These are phyloP conservation scores for Leersia perrieri DNA, from an alignment of 176 grass and related monocot genomes.

Conservation along the genomic window DNA sequence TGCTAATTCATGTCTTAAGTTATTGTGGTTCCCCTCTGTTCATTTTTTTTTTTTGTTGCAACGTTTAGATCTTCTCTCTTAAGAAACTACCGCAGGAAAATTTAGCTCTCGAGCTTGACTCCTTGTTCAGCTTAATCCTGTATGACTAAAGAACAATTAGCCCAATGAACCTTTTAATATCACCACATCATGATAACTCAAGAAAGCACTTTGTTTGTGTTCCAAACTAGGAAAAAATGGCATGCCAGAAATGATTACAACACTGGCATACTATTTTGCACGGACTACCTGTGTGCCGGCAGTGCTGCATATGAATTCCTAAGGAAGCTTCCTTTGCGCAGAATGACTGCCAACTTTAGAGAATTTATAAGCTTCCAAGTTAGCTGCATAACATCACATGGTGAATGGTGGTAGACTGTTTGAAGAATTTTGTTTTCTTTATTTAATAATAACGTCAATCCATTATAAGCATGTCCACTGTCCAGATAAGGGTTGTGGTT, in stretches of 20 bases:
- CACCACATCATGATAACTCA: not conserved
- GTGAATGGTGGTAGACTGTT: not conserved
- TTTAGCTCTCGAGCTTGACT: not conserved
- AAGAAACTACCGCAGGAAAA: not conserved
- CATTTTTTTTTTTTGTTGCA: not conserved
- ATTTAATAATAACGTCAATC: not conserved
- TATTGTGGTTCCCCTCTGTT: not conserved
- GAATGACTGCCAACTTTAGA: not conserved
- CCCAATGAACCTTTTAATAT: not conserved
- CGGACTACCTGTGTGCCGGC: not conserved
- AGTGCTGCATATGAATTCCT: not conserved
- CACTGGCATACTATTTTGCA: not conserved
- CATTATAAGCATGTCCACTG: slow-evolving; percentile 1
- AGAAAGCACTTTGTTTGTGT: not conserved
- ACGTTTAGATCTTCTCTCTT: not conserved
- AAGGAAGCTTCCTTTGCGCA: not conserved
- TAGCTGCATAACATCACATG: not conserved
- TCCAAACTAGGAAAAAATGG: not conserved
- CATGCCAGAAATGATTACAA: not conserved
- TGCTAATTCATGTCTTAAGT: not conserved
- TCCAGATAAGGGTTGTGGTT: slow-evolving; percentile 23
- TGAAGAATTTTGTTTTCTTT: not conserved
- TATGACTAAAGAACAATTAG: not conserved
- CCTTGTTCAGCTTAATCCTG: not conserved
- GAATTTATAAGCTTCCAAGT: not conserved